Evolutionary conservation across 768 basidiomycete species (phyloP), one percentile per base, ranked within the genome.

Genomic region (Pleurotus salmoneostramineus): DNA sequence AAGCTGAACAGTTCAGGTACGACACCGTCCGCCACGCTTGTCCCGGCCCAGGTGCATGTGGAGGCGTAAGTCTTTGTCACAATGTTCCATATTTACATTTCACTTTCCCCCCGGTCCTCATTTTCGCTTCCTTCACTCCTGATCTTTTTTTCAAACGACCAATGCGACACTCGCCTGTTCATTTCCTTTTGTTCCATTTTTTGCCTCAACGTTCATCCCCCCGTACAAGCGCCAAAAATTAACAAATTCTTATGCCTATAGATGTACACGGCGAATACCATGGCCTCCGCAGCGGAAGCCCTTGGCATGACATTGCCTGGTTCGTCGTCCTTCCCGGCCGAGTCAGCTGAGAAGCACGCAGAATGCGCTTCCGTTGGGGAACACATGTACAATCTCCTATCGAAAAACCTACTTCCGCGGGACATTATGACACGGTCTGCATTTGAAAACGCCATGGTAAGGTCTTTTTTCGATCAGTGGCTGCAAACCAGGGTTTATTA

Each of bases 191-290:
- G 59, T 12, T 35, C n/a, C 21, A 48, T 43, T 17, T 31, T 21
- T n/a, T 47, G 6, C 33, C 42, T 31, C 14, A 47, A 31, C 3
- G 10, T 21, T 33, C 49, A 50, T 33, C 17, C 3, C n/a, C 31
- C 31, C 56, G n/a, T 27, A 27, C 21, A 27, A 27, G 21, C 21
- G 33, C 43, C 45, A 27, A 6, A 32, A 10, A 46, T 17, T 35
- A 57, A 6, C 47, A 36, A 7, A 40, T 36, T 15, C 14, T 51
- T 52, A 43, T 35, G 14, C 50, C 37, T 45, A 6, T 68, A 95
- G 93, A 95, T 96, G 94, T 96, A 96, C 71, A 97, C 95, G 4
- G 93, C 93, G 35, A 99, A 98, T 72, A 98, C 97, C 2, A 98
- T 99, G 93, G 93, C 96, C 4, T 94, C 92, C 62, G 93, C 95